Percentiles rank a stretch among this genome's conserved stretches.
Evolutionary conservation across 106 monocot genomes (phyloP).

Genomic region (Allium fistulosum): DNA sequence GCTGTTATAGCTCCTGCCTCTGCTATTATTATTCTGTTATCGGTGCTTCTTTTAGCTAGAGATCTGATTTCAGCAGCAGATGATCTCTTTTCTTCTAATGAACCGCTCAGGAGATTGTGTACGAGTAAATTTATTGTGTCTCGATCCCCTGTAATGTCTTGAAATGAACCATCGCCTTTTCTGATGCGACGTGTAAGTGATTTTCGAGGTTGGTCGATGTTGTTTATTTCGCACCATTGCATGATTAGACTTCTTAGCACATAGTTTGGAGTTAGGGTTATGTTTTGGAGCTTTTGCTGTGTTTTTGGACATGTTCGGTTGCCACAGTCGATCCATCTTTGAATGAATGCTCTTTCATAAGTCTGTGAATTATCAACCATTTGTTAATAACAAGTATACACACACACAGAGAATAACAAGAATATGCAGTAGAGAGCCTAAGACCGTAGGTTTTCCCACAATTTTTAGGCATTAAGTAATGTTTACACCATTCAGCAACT

Average conservation of each 20-base stretch:
- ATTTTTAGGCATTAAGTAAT: no score
- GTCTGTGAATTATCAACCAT: constrained; percentile 25
- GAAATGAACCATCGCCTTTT: constrained; percentile 27
- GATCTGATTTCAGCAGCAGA: constrained; percentile 71
- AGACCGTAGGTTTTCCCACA: no score
- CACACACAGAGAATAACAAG: no score
- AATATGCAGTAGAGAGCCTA: no score
- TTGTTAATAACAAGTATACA: no score
- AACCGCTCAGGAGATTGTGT: constrained; percentile 33
- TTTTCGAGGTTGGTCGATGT: constrained; percentile 34
- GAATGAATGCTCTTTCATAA: constrained; percentile 56
- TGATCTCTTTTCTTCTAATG: constrained; percentile 35
- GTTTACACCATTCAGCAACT: no score
- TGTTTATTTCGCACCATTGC: constrained; percentile 63
- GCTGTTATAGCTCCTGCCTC: constrained; percentile 56
- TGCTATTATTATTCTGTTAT: constrained; percentile 61
- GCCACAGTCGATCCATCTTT: constrained; percentile 67
- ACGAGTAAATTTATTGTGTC: constrained; percentile 29
- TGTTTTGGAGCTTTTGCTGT: constrained; percentile 62
- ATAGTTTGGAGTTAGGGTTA: constrained; percentile 63
- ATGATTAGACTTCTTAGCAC: constrained; percentile 57
- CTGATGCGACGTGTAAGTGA: constrained; percentile 19
- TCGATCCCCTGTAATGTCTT: constrained; percentile 22
- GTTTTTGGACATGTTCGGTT: constrained; percentile 68
- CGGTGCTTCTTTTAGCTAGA: constrained; percentile 69